Percentiles rank a stretch among this genome's conserved stretches.
These are phyloP conservation scores for Helianthus annuus DNA, from an alignment of 129 eudicot species.

Conservation along the genomic window DNA sequence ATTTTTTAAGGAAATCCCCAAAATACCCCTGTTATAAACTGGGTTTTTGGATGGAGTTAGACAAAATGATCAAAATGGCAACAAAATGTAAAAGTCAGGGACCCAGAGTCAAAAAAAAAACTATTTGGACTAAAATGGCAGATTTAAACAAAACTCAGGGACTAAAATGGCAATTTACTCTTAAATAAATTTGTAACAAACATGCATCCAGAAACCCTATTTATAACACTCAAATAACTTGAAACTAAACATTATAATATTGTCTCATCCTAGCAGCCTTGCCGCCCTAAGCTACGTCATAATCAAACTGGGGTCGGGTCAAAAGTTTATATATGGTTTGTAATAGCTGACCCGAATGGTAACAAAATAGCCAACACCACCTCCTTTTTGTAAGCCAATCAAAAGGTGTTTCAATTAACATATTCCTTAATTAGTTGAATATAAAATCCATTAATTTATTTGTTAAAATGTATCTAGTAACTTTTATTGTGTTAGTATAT, in stretches of 20 bases:
- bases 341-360: slow-evolving; percentile 12
- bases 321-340: slow-evolving; percentile 7
- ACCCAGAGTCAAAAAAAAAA: too few relatives aligned
- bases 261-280: neutral
- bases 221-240: neutral
- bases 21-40: too few relatives aligned
- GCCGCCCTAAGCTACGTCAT: slow-evolving; percentile 11
- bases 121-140: too few relatives aligned
- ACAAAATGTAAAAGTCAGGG: too few relatives aligned
- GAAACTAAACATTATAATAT: neutral
- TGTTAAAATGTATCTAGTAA: too few relatives aligned
- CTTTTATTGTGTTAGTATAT: too few relatives aligned
- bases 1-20: too few relatives aligned
- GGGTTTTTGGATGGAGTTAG: too few relatives aligned
- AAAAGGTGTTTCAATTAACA: neutral
- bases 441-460: neutral
- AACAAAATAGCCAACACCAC: slow-evolving; percentile 5
- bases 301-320: slow-evolving; percentile 15
- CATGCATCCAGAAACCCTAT: neutral
- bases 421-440: neutral
- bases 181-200: neutral
- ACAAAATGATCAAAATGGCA: too few relatives aligned
- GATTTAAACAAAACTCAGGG: too few relatives aligned
- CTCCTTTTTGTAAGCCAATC: slow-evolving; percentile 1
- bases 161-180: too few relatives aligned